Evolutionary conservation across 1,284 basidiomycete species (phyloP), one percentile per base, ranked within the genome.

Genomic region (Pulveroboletus ridleyi): DNA sequence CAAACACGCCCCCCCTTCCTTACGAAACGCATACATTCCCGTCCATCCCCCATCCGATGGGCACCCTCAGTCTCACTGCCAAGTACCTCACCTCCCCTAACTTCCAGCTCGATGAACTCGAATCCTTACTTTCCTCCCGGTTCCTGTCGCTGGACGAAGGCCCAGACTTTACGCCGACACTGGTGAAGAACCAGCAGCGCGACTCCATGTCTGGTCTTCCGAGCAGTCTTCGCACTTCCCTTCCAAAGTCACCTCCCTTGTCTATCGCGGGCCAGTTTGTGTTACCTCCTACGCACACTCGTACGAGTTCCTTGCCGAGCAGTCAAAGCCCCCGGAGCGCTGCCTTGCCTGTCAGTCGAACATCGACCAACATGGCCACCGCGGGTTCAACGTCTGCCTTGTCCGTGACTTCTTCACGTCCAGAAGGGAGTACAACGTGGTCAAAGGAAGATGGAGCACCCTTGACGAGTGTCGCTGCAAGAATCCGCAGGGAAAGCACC

Each of bases 51-150:
- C 89, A 92, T 65, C 89, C 90, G 7, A 80, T 84, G 73, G 92
- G 92, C 58, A 80, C 84, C 0, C 83, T 94, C 62, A 78, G 82
- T 2, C 80, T 94, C 57, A 81, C 86, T 14, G 78, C 84, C 41
- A 86, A 83, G 25, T 93, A 91, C 76, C 84, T 94, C 56, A 80
- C n/a, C n/a, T n/a, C n/a, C n/a, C n/a, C n/a, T n/a, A n/a, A n/a
- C n/a, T 94, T 94, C 79, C 83, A 86, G 67, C 78, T 92, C 41
- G 91, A 92, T 74, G 88, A 90, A 64, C 82, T 89, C 46, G 92
- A 94, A 76, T 88, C 87, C 3, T 77, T 93, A 5, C 80, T 93
- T 17, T 90, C 89, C 3, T 89, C 87, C 6, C 81, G 86, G n/a
- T 90, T 93, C 72, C 80, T 90, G 39, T 88, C 86, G 4, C 81